A percentile compares a stretch with the other conserved stretches of the same genome.
Evolutionary conservation across 1,284 basidiomycete genomes (phyloP).

Genomic region (Naganishia sp.): DNA sequence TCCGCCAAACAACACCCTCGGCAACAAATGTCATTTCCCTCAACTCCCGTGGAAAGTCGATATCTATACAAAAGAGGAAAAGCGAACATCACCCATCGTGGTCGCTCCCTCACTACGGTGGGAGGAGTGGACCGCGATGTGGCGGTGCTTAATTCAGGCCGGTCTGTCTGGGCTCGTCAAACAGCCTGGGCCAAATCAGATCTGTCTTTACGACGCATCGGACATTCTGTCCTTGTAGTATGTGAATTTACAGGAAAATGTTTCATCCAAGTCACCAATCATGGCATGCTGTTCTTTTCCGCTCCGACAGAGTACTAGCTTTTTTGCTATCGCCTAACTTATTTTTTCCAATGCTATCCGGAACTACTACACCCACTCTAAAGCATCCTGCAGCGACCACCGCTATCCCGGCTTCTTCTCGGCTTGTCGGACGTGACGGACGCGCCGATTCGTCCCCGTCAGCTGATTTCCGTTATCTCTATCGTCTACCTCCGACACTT

Average conservation of each 20-base stretch:
- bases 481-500: conserved; percentile 11
- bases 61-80: conserved; percentile 27
- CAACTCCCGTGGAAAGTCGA: conserved; percentile 8
- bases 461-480: conserved; percentile 8
- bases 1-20: conserved; percentile 14
- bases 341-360: no score
- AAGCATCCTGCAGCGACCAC: not conserved
- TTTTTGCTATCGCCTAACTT: not conserved
- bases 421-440: conserved; percentile 17
- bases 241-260: no score
- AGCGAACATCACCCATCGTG: not conserved
- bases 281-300: no score
- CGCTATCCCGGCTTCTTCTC: not conserved
- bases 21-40: conserved; percentile 25
- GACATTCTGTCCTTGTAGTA: not conserved
- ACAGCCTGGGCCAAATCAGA: not conserved
- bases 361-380: not conserved
- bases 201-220: conserved; percentile 29
- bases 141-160: conserved; percentile 29
- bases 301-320: no score
- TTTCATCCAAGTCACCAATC: no score
- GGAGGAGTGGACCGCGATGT: not conserved
- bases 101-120: conserved; percentile 4
- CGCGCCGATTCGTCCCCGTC: not conserved
- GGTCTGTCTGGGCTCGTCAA: conserved; percentile 12